phyloP scores from a whole-genome alignment of 768 basidiomycete genomes.

The Mycena rosella region DNA sequence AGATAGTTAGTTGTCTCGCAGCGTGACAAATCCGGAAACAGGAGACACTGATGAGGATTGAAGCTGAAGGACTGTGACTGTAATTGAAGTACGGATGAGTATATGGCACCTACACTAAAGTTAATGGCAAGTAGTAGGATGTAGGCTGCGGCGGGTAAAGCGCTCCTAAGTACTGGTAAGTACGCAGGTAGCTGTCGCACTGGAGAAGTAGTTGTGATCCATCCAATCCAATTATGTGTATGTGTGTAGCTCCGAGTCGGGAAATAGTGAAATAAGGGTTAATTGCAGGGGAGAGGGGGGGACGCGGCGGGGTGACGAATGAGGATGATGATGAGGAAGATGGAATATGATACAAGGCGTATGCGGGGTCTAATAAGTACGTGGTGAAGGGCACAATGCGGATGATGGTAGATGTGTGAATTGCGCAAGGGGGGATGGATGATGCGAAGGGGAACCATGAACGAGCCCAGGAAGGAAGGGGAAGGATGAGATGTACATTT shows the following conservation, averaged over 20 bases:
- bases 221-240: slow-evolving; percentile 21
- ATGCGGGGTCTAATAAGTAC: slow-evolving; percentile 50
- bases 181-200: not conserved
- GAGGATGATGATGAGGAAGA: not conserved
- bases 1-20: too few relatives aligned
- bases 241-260: slow-evolving; percentile 7
- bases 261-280: slow-evolving; percentile 32
- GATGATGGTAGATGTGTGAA: slow-evolving; percentile 7
- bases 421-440: slow-evolving; percentile 1
- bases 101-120: slow-evolving; percentile 31
- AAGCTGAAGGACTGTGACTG: too few relatives aligned
- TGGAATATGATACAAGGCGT: slow-evolving; percentile 37
- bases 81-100: slow-evolving; percentile 16
- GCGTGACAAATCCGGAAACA: too few relatives aligned
- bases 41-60: too few relatives aligned
- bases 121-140: slow-evolving; percentile 26
- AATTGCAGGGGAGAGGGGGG: slow-evolving; percentile 26
- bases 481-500: slow-evolving; percentile 31
- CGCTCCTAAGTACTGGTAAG: too few relatives aligned
- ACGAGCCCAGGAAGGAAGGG: too few relatives aligned
- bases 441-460: slow-evolving; percentile 16
- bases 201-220: slow-evolving; percentile 12
- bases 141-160: slow-evolving; percentile 19
- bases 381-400: slow-evolving; percentile 33
- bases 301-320: slow-evolving; percentile 28